These are phyloP conservation scores for Saksenaea oblongispora DNA, from an alignment of 371 early-diverging fungal genomes.

Conservation along the genomic window DNA sequence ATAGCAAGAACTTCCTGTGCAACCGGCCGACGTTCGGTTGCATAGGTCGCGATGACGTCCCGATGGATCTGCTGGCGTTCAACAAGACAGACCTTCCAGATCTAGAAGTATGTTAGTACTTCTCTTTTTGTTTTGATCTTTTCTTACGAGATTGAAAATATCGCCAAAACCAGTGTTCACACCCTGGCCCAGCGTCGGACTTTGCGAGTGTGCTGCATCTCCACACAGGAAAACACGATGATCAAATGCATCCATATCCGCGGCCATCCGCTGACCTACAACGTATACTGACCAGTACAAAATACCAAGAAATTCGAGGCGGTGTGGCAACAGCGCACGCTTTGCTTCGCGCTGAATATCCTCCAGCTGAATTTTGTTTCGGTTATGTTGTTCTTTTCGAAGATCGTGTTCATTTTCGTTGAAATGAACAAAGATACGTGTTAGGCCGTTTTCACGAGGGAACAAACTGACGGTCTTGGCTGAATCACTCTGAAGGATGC, in stretches of 20 bases:
- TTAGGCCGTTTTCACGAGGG: slow-evolving; percentile 46
- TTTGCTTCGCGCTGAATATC: slow-evolving; percentile 52
- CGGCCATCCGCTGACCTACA: slow-evolving; percentile 44
- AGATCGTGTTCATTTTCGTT: slow-evolving; percentile 40
- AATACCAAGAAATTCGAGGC: slow-evolving; percentile 50
- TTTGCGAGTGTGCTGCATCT: slow-evolving; percentile 50
- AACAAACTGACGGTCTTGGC: slow-evolving; percentile 39
- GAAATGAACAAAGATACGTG: slow-evolving; percentile 48
- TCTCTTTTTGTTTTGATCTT: not conserved
- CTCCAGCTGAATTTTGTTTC: slow-evolving; percentile 50
- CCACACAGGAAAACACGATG: slow-evolving; percentile 42
- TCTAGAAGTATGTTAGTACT: slow-evolving; percentile 12
- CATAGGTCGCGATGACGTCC: slow-evolving; percentile 28
- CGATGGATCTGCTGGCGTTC: slow-evolving; percentile 30
- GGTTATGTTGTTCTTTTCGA: slow-evolving; percentile 43
- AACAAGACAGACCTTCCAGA: slow-evolving; percentile 44
- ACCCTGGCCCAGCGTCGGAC: slow-evolving; percentile 48
- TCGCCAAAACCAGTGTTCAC: slow-evolving; percentile 51
- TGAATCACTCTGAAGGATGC: not conserved
- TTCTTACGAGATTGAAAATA: slow-evolving; percentile 40
- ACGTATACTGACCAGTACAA: slow-evolving; percentile 51
- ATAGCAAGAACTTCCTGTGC: slow-evolving; percentile 38
- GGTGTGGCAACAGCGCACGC: slow-evolving; percentile 40
- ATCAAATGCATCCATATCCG: slow-evolving; percentile 30
- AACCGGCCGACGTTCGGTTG: slow-evolving; percentile 36